Base-by-base conservation (phyloP, 1,284 basidiomycete genomes). In the Psilocybe mexicana region DNA sequence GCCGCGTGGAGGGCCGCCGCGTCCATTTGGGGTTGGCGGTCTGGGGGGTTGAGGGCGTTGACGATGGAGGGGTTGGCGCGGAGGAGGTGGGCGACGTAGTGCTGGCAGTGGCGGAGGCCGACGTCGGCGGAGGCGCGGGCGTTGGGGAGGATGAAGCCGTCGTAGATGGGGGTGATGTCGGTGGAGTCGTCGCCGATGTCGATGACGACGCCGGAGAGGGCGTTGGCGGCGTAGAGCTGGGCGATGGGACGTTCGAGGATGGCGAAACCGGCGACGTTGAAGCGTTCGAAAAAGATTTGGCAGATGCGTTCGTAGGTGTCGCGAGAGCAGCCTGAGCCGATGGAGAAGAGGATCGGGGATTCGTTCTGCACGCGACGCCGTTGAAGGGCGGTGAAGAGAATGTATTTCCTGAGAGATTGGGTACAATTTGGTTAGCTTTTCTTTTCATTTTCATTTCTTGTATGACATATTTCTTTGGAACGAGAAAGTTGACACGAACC, bases 261-360 rank as follows among this genome's bases (percentile, higher is more conserved):
- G 44, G 86, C 85, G 63, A 98, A 86, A 28, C 87, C 91, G 3
- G 96, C 92, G 44, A 90, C 87, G 70, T 98, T 97, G 81, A 98
- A 93, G n/a, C 88, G 85, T 71, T 98, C 96, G 69, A 98, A 99
- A 71, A 97, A 94, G 57, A 95, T 81, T 69, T 93, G 93, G 63
- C 90, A 90, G 68, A 90, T 80, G 47, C 80, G 80, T 68, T 96
- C 93, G 69, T 89, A 84, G 4, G 85, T 81, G 54, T 83, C 79
- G 53, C 90, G 83, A n/a, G 92, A 81, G 23, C 94, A 81, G 23
- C 88, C 86, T 0, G 88, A 74, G 1, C 83, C 78, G 53, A 96
- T 78, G 43, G 88, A 87, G 55, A 96, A 81, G 49, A 96, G 79
- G 55, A 92, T 83, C 11, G 93, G 92, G 8, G 91, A 94, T 69